phyloP scores from a whole-genome alignment of 1,284 basidiomycete genomes.

The Earliella scabrosa region DNA sequence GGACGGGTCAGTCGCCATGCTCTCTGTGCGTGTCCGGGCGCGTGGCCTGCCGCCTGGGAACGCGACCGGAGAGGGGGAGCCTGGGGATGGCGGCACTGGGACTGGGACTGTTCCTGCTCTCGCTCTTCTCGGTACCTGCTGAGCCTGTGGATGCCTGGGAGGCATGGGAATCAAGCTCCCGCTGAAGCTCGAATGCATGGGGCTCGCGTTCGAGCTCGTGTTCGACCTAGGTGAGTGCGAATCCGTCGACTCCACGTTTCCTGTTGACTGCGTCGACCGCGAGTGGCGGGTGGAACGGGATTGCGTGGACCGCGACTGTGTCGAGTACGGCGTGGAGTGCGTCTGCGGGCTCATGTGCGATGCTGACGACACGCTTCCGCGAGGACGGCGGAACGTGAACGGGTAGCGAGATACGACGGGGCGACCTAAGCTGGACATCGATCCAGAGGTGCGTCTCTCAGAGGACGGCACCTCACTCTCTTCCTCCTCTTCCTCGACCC shows the following conservation, averaged over 20 bases:
- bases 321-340: constrained; percentile 45
- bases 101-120: constrained; percentile 58
- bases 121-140: constrained; percentile 39
- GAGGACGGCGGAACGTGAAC: constrained; percentile 62
- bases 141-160: constrained; percentile 58
- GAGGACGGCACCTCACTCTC: constrained; percentile 54
- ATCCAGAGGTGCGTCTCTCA: constrained; percentile 64
- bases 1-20: constrained; percentile 41
- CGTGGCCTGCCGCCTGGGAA: constrained; percentile 41
- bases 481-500: constrained; percentile 46
- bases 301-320: constrained; percentile 43
- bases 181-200: constrained; percentile 35
- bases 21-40: constrained; percentile 49
- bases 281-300: constrained; percentile 47
- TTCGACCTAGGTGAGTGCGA: constrained; percentile 52
- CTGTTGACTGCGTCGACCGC: constrained; percentile 58
- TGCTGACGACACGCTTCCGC: constrained; percentile 48
- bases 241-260: constrained; percentile 59
- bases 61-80: constrained; percentile 49
- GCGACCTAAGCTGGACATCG: constrained; percentile 80
- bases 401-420: constrained; percentile 72
- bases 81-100: constrained; percentile 43
- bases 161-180: constrained; percentile 69
- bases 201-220: constrained; percentile 36
- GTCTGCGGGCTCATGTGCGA: constrained; percentile 39